phyloP scores from a whole-genome alignment of 345 rosid genomes.

The Lagerstroemia speciosa region DNA sequence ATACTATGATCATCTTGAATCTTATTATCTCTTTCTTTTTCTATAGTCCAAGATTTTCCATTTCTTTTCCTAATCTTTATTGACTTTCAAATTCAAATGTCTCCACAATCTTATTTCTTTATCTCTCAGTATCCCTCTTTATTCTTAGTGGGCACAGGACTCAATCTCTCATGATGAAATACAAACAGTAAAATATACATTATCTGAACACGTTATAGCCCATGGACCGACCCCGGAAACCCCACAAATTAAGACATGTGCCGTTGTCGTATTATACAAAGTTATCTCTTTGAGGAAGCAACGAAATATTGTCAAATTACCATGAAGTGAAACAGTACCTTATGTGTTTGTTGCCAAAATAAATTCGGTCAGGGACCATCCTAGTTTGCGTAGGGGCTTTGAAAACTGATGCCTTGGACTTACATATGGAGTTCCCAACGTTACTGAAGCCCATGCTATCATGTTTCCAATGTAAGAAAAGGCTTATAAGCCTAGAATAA shows the following conservation, averaged over 20 bases:
- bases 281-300: slow-evolving; percentile 4
- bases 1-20: not conserved
- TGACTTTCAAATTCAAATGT: slow-evolving; percentile 4
- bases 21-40: not conserved
- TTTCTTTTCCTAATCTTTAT: slow-evolving; percentile 3
- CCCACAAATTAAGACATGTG: slow-evolving; percentile 4
- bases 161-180: slow-evolving; percentile 6
- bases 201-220: not conserved
- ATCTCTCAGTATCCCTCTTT: not conserved
- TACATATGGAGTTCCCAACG: not conserved
- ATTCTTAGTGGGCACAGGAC: slow-evolving; percentile 10
- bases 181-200: not conserved
- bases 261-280: not conserved
- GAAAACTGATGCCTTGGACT: not conserved
- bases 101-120: not conserved
- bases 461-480: no score
- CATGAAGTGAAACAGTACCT: not conserved
- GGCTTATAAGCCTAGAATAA: no score
- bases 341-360: not conserved
- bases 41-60: not conserved
- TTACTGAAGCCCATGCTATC: not conserved
- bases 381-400: not conserved
- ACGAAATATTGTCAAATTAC: not conserved
- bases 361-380: slow-evolving; percentile 7
- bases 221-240: slow-evolving; percentile 1